Base-by-base conservation (phyloP, 129 eudicot species). In the Lactuca sativa region DNA sequence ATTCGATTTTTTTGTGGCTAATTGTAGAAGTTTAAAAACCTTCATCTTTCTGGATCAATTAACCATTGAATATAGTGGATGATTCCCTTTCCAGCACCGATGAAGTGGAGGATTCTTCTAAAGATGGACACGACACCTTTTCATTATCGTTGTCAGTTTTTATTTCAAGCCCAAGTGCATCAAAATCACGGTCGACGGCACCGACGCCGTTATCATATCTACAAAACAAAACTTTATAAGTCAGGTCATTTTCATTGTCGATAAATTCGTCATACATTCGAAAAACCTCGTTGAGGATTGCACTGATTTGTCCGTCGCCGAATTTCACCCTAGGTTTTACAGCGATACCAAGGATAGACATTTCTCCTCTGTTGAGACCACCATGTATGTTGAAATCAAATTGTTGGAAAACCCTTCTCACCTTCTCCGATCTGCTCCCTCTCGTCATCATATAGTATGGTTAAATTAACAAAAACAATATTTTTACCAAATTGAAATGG, bases 131-230 rank as follows among this genome's bases (percentile, higher is more conserved):
- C 0, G 21, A 18, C 31, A 5, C 64, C 25, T 41, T 38, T 25
- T 59, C 64, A 18, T 18, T 18, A 56, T 9, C 49, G 4, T 64
- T 80, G 31, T 76, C 86, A 25, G 83, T 61, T 56, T 67, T 77
- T 1, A 84, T 70, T 70, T 87, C 95, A 7, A 87, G 81, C 56
- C 86, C 86, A 2, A 87, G 73, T 5, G 95, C 95, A 32, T 87
- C 95, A 33, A 84, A 87, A 77, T 87, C 95, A 2, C 95, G 85
- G 56, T 87, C 95, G 44, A 87, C 95, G 32, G 84, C 90, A 13
- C 95, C 95, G 5, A 90, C 95, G 4, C 95, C 95, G 33, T 87
- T 90, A 40, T 87, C 90, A 57, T 87, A 87, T 5, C 90, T 87
- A 11, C 90, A 83, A 0, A 87, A 51, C 5, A 87, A 83, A 9